These are phyloP conservation scores for Apium graveolens DNA, from an alignment of 129 eudicot species.

Conservation along the genomic window DNA sequence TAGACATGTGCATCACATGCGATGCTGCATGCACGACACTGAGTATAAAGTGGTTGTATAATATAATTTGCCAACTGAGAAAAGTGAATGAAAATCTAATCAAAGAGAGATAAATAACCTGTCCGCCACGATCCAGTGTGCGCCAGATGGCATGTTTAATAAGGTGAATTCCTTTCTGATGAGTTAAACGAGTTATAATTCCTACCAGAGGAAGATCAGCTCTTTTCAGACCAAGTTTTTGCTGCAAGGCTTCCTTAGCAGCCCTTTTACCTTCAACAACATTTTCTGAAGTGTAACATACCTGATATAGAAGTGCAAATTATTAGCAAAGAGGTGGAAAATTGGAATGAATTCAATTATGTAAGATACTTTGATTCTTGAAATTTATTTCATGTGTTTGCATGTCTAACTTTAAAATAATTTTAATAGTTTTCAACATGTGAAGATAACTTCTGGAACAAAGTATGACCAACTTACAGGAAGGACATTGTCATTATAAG, in stretches of 20 bases:
- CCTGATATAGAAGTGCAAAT: slow-evolving; percentile 31
- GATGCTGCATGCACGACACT: not conserved
- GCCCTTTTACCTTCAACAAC: slow-evolving; percentile 93
- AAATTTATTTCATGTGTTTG: not conserved
- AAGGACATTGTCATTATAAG: slow-evolving; percentile 73
- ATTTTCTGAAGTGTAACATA: slow-evolving; percentile 78
- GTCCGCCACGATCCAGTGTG: slow-evolving; percentile 76
- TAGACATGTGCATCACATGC: not conserved
- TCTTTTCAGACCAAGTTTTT: slow-evolving; percentile 55
- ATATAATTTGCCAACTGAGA: not conserved
- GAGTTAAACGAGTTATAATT: slow-evolving; percentile 92
- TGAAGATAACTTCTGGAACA: not conserved
- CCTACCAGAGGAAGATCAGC: slow-evolving; percentile 85
- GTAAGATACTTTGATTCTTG: not conserved
- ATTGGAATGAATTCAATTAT: not conserved
- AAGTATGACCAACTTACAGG: slow-evolving; percentile 58
- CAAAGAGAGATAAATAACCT: slow-evolving; percentile 25
- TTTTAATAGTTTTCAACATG: not conserved
- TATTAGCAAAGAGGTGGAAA: not conserved
- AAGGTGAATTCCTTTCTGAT: slow-evolving; percentile 96
- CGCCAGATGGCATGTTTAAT: slow-evolving; percentile 97
- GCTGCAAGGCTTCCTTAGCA: slow-evolving; percentile 93
- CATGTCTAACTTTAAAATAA: not conserved
- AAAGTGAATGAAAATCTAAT: not conserved
- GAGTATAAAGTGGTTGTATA: not conserved